A percentile compares a stretch with the other conserved stretches of the same genome.
These are phyloP conservation scores for Fragaria ananassa DNA, from an alignment of 306 rosid genomes.

Conservation along the genomic window DNA sequence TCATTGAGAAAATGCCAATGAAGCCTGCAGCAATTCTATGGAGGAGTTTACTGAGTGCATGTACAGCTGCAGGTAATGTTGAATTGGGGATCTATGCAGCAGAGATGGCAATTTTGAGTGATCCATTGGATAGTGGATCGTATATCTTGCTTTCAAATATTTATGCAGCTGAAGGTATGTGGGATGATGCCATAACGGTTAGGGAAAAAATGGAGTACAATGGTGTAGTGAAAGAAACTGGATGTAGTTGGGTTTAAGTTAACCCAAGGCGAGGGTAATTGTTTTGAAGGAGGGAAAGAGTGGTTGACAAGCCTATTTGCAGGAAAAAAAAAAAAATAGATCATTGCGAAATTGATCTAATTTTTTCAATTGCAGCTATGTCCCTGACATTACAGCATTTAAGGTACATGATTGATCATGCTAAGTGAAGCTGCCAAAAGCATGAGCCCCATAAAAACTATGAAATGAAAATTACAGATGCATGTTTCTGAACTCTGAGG, in stretches of 20 bases:
- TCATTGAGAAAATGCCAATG: conserved; percentile 67
- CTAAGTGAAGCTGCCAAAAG: not conserved
- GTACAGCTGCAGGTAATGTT: conserved; percentile 62
- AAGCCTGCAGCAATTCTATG: conserved; percentile 73
- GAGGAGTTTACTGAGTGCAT: conserved; percentile 91
- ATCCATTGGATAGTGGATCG: conserved; percentile 77
- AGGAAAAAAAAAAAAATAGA: conserved; percentile 31
- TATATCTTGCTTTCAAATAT: conserved; percentile 78
- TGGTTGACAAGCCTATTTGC: conserved; percentile 9
- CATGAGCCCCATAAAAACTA: not conserved
- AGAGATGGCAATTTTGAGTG: conserved; percentile 71
- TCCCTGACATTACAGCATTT: not conserved
- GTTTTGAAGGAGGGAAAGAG: not conserved
- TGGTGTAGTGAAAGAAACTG: conserved; percentile 72
- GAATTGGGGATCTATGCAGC: conserved; percentile 79
- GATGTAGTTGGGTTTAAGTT: conserved; percentile 39
- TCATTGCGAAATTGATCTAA: conserved; percentile 34
- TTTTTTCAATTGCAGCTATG: conserved; percentile 45
- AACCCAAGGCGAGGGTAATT: not conserved
- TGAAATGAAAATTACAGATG: not conserved
- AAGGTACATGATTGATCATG: too few relatives aligned
- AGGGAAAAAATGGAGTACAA: conserved; percentile 62
- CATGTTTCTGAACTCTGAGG: not conserved
- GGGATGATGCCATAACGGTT: conserved; percentile 64
- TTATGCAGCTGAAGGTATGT: conserved; percentile 85